Evolutionary conservation across 2,329 filamentous ascomycete genomes (phyloP).

Genomic region (Alternaria sp.): DNA sequence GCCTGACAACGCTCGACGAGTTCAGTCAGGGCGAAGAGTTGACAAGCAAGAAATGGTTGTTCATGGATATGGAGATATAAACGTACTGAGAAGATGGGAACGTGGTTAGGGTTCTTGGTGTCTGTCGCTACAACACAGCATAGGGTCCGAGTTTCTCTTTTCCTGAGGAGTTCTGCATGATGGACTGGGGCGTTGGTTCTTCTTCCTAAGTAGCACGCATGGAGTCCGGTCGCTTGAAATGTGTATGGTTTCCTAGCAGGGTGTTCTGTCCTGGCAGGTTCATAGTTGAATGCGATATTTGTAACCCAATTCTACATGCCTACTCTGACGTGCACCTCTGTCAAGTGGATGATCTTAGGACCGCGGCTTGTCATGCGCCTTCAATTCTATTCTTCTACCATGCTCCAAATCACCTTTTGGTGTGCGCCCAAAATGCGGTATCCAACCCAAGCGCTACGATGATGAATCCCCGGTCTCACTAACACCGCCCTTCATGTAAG

Average conservation of each 20-base stretch:
- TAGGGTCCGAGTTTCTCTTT: background rate
- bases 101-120: background rate
- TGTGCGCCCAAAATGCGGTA: background rate
- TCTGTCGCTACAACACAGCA: conserved; percentile 3
- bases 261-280: background rate
- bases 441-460: background rate
- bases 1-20: conserved; percentile 77
- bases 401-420: background rate
- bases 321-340: background rate
- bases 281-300: conserved; percentile 1
- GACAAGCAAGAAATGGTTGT: conserved; percentile 80
- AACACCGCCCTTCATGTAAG: background rate
- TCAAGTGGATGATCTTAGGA: background rate
- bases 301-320: background rate
- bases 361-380: background rate
- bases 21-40: conserved; percentile 68
- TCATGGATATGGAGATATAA: conserved; percentile 85
- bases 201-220: background rate
- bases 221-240: conserved; percentile 7
- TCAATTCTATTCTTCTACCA: background rate
- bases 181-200: background rate
- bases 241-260: conserved; percentile 3
- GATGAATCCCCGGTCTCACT: background rate
- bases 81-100: background rate
- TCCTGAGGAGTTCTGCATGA: background rate